Evolutionary conservation across 2,329 filamentous ascomycete species (phyloP), one percentile per base, ranked within the genome.

Genomic region (Aspergillus amoenus): DNA sequence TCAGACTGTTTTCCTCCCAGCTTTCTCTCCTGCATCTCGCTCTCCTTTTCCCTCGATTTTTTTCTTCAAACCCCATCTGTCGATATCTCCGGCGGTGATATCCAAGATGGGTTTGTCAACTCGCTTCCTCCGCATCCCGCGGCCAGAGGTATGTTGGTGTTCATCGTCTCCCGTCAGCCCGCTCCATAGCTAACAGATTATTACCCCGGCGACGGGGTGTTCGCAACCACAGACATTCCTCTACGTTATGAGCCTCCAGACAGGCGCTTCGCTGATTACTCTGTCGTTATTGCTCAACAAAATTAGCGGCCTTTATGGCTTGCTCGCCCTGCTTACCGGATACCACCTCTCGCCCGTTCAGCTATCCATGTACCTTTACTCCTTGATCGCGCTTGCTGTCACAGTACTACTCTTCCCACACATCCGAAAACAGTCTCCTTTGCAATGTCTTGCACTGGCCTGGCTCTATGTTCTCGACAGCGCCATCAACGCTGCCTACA

Each of bases 291-390:
- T 95, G 55, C 88, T 97, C 78, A 97, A 97, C 82, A 96, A 96
- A 76, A 85, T 93, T 64, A 93, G 91, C 49, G 93, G 92, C 57
- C 81, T 96, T 65, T 97, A 96, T 76, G 93, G 93, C 63, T 82
- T 97, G 43, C 87, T 97, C 65, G 92, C 93, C 58, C 84, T 96
- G 65, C 81, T 96, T 63, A 96, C 93, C 22, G 93, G 93, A 71
- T 92, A 90, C 75, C 81, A 88, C 65, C 85, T 96, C 61, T 93
- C 91, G 53, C 82, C 87, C 30, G 83, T 94, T 22, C 93, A 97
- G 75, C 83, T 96, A 56, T 90, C 89, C 57, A 94, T 95, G 82
- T 97, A 96, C 81, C 82, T 96, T 48, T 96, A 96, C 81, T 94
- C 90, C 24, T 82, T 94, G 60, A 66, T 84, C 61, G 83, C 89